Evolutionary conservation across 2,329 filamentous ascomycete species (phyloP).

Genomic region (Hortaea sp.): DNA sequence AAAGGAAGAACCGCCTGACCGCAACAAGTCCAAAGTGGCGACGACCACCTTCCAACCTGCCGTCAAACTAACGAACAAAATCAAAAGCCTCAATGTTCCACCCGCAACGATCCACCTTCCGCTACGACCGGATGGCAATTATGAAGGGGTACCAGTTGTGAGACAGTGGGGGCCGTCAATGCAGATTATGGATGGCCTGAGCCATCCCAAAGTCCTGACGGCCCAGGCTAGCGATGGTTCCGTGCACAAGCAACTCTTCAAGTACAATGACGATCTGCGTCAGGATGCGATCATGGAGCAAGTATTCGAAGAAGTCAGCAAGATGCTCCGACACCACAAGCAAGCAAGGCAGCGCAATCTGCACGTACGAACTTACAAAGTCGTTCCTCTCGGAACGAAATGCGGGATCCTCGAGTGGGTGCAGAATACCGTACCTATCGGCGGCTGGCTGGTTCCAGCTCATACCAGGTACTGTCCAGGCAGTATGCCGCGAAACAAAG

Average conservation of each 20-base stretch:
- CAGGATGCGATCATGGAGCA: slow-evolving; percentile 99
- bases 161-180: slow-evolving; percentile 63
- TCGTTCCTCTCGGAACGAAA: slow-evolving; percentile 73
- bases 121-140: slow-evolving; percentile 62
- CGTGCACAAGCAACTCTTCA: slow-evolving; percentile 82
- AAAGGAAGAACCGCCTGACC: slow-evolving; percentile 34
- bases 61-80: slow-evolving; percentile 49
- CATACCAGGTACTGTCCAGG: slow-evolving; percentile 79
- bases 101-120: slow-evolving; percentile 83
- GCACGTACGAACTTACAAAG: slow-evolving; percentile 92
- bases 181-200: slow-evolving; percentile 79
- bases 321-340: slow-evolving; percentile 75
- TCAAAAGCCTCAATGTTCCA: slow-evolving; percentile 60
- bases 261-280: slow-evolving; percentile 77
- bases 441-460: slow-evolving; percentile 84
- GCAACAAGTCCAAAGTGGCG: slow-evolving; percentile 33
- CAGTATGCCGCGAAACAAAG: slow-evolving; percentile 65
- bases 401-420: slow-evolving; percentile 97
- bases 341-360: slow-evolving; percentile 79
- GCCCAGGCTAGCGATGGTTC: slow-evolving; percentile 67
- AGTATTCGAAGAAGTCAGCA: slow-evolving; percentile 92
- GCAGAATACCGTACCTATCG: slow-evolving; percentile 79
- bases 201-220: slow-evolving; percentile 86
- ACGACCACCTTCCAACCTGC: slow-evolving; percentile 57
- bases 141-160: slow-evolving; percentile 66